Evolutionary conservation across 2,329 filamentous ascomycete species (phyloP).

Genomic region (Drechslerella stenobrocha): DNA sequence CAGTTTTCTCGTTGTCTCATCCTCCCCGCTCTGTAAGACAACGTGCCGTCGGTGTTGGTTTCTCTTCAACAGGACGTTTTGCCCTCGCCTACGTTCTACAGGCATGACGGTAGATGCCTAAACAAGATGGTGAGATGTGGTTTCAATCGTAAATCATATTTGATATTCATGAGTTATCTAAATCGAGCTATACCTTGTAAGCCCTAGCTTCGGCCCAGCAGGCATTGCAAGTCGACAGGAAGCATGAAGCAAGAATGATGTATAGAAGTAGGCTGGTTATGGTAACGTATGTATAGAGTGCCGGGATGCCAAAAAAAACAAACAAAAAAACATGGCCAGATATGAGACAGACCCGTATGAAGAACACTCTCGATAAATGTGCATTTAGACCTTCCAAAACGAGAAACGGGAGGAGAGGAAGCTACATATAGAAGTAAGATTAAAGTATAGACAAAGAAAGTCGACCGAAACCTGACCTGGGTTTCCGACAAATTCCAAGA

Average conservation of each 20-base stretch:
- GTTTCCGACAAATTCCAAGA: conserved; percentile 5
- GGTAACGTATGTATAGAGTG: background rate
- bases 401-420: conserved; percentile 12
- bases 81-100: no score
- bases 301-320: background rate
- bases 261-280: background rate
- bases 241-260: background rate
- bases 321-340: background rate
- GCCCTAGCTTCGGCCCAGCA: no score
- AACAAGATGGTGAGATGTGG: no score
- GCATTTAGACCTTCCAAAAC: conserved; percentile 1
- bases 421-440: conserved; percentile 18
- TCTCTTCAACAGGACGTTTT: no score
- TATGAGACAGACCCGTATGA: background rate
- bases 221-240: no score
- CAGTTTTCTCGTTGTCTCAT: no score
- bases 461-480: conserved; percentile 41
- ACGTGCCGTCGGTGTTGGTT: no score
- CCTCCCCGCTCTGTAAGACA: no score
- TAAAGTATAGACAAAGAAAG: conserved; percentile 39
- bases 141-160: no score
- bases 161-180: no score
- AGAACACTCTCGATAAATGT: background rate
- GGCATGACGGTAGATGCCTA: no score
- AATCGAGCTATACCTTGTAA: no score